Evolutionary conservation across 2,329 filamentous ascomycete genomes (phyloP), one percentile per base, ranked within the genome.

Genomic region (Hysterium pulicare): DNA sequence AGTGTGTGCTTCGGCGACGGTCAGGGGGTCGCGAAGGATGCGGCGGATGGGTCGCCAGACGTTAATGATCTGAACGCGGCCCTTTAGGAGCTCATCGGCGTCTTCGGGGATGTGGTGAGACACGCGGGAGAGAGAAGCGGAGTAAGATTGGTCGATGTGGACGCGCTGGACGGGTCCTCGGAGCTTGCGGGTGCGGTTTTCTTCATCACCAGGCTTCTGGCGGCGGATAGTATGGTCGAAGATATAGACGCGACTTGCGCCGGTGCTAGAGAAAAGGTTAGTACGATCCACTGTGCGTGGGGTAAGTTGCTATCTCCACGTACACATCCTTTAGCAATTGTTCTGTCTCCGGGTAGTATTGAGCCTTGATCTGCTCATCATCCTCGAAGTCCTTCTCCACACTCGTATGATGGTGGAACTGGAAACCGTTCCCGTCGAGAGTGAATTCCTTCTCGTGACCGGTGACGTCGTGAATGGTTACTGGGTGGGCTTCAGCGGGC

Each of bases 191-290:
- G 47, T 24, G 9, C 9, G 23, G 37, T 2, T 33, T n/a, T 15
- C 28, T 9, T 44, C 46, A 11, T 47, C 47, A 24, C 46, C 52
- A 3, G 58, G 50, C 6, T 51, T n/a, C 23, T 61, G 57, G 34
- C 74, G 71, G n/a, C 74, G 73, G 53, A 84, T 77, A 5, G 78
- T 82, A 63, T 83, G 79, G 64, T 82, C 77, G 56, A 83, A 84
- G 57, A 83, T 79, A 67, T 78, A 74, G 50, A 82, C 62, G 17
- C 73, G 72, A 2, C 74, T 65, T 13, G 73, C 78, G 3, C 79
- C 79, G 13, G 79, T 83, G 22, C 78, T 81, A 10, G 16, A 20
- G n/a, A n/a, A n/a, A n/a, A n/a, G n/a, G n/a, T n/a, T n/a, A n/a
- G n/a, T 10, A 49, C 54, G 19, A 62, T 48, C 44, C 64, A 52